Conservation (phyloP, 2,329 filamentous ascomycete species). For the Penicillium sp. region DNA sequence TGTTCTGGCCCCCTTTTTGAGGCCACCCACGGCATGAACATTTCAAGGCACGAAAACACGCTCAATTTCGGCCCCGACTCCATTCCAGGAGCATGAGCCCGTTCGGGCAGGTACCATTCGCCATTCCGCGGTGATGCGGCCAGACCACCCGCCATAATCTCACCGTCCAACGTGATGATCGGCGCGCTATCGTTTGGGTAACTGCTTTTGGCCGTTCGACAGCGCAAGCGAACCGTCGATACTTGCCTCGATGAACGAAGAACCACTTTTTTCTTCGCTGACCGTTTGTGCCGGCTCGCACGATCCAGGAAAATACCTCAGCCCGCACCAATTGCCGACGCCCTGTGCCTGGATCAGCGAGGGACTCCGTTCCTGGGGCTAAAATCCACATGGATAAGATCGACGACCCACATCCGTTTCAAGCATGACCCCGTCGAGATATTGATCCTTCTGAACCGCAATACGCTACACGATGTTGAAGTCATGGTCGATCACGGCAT, state of each 20-base stretch:
- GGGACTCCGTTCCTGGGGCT: conserved; percentile 1
- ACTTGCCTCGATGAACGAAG: conserved; percentile 7
- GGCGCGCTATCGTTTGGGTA: conserved; percentile 10
- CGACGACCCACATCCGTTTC: conserved; percentile 7
- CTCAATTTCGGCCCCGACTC: background rate
- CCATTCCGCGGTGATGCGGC: conserved; percentile 12
- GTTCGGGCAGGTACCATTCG: conserved; percentile 1
- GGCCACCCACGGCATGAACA: background rate
- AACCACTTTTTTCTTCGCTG: conserved; percentile 3
- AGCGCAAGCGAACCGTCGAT: conserved; percentile 16
- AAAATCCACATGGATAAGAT: conserved; percentile 10
- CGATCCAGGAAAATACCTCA: conserved; percentile 9
- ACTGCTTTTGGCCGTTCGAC: conserved; percentile 10
- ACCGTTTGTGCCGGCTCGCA: conserved; percentile 5
- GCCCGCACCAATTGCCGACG: background rate
- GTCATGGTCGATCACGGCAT: conserved; percentile 21
- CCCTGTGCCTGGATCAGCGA: background rate
- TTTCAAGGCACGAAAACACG: background rate
- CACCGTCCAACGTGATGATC: conserved; percentile 12
- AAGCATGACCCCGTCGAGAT: background rate
- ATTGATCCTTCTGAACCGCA: conserved; percentile 6
- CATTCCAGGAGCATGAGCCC: background rate
- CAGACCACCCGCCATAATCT: conserved; percentile 12
- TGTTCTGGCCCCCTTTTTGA: background rate
- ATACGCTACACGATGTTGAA: conserved; percentile 10